Conservation (phyloP, 75 land plant species). For the Ceratopteris richardii region DNA sequence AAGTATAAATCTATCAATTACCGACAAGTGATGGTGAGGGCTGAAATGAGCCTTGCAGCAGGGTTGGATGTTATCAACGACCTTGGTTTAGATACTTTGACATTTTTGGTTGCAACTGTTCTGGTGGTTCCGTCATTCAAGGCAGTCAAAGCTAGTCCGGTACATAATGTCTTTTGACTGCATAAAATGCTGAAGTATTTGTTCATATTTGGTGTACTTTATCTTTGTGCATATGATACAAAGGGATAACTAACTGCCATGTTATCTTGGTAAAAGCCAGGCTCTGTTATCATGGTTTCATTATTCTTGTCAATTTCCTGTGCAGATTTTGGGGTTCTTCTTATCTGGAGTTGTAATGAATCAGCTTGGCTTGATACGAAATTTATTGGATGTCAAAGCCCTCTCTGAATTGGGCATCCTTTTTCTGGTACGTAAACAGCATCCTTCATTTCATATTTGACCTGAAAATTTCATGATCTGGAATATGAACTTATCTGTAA, state of each 20-base stretch:
- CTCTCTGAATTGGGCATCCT: constrained; percentile 95
- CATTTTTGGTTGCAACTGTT: constrained; percentile 84
- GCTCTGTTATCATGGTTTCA: no score
- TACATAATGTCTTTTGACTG: constrained; percentile 26
- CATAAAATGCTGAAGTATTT: background rate
- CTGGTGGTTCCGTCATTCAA: constrained; percentile 82
- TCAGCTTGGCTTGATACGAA: constrained; percentile 82
- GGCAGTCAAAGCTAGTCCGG: constrained; percentile 78
- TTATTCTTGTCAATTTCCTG: background rate
- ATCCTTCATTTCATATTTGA: background rate
- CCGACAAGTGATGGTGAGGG: no score
- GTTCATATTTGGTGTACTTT: no score
- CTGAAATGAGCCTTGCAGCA: constrained; percentile 57
- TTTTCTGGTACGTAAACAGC: constrained; percentile 68
- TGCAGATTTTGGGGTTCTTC: constrained; percentile 94
- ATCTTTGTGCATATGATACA: no score
- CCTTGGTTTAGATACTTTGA: constrained; percentile 86
- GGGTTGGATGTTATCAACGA: constrained; percentile 90
- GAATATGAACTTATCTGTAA: no score
- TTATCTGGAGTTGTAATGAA: constrained; percentile 84
- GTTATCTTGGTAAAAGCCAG: no score
- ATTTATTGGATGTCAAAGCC: constrained; percentile 83
- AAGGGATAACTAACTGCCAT: no score
- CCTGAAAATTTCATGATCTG: no score
- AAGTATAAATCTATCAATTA: no score